Evolutionary conservation across 371 early-diverging fungal species (phyloP), one percentile per base, ranked within the genome.

Genomic region (Actinomucor elegans): DNA sequence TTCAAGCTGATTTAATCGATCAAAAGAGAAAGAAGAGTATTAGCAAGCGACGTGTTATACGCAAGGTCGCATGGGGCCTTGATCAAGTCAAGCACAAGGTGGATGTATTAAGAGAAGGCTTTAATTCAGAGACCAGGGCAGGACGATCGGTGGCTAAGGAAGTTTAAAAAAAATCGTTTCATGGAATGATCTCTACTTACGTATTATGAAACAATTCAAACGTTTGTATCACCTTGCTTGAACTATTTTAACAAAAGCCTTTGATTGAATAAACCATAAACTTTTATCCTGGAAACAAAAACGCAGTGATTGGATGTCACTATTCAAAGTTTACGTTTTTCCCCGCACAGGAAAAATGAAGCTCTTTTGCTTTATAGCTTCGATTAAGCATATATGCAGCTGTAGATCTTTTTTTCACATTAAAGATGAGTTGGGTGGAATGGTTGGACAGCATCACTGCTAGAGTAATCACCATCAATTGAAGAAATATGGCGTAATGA

Each of bases 71-170:
- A 5, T 64, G 68, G 69, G 49, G 71, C 15, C 33, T 64, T 12
- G 75, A 74, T 37, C 47, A 68, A 34, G 55, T 70, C 17, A 69
- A 67, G 23, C 48, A 69, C 10, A 70, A 67, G 34, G 60, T 69
- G 2, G 65, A 69, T 32, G 34, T 48, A 0, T 31, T 73, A 6
- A 53, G 56, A 14, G 67, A 67, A 56, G 70, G 70, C n/a, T 73
- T 69, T 32, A 74, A 74, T 49, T 71, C 71, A 18, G 71, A 74
- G 55, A 54, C 49, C 33, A 66, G 71, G 8, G 59, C 58, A 5
- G 59, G 40, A 17, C 54, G 66, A 34, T 29, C 63, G 27, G 69
- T 74, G 6, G 44, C 66, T 20, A 74, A 74, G 40, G 71, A 74
- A 59, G 32, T 46, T 34, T 68, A 51, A 58, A 12, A 24, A 43